phyloP scores from a whole-genome alignment of 75 land plant species.

The Pinus tabuliformis region DNA sequence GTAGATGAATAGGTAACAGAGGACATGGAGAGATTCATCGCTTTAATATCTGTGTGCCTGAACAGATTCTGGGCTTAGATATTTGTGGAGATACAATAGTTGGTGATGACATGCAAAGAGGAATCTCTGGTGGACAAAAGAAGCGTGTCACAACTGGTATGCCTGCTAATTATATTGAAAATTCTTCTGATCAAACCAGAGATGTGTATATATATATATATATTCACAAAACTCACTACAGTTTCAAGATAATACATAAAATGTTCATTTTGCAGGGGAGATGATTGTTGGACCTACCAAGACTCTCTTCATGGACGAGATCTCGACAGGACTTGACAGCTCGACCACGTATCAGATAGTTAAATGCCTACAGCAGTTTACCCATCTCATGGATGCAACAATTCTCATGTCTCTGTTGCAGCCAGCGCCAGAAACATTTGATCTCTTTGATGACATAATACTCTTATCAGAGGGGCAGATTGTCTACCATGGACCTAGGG shows the following conservation, averaged over 20 bases:
- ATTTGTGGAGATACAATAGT: conserved; percentile 38
- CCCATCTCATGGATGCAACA: conserved; percentile 71
- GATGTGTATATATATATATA: neutral
- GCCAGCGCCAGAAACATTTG: conserved; percentile 94
- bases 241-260: neutral
- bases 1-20: neutral
- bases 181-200: neutral
- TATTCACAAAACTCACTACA: neutral
- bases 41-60: conserved; percentile 3
- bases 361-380: conserved; percentile 78
- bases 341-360: conserved; percentile 88
- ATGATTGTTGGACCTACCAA: conserved; percentile 90
- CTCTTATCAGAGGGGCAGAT: conserved; percentile 78
- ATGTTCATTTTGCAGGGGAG: conserved; percentile 45
- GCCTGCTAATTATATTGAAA: neutral
- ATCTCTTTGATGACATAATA: conserved; percentile 79
- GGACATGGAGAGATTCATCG: neutral
- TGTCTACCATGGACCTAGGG: conserved; percentile 84
- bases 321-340: conserved; percentile 86
- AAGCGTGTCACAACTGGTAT: conserved; percentile 46
- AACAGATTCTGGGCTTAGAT: conserved; percentile 38
- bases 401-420: conserved; percentile 82
- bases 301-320: conserved; percentile 83
- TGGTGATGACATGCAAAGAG: conserved; percentile 39
- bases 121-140: conserved; percentile 46